phyloP scores from a whole-genome alignment of 1,284 basidiomycete species.

The Cronartium ribicola region DNA sequence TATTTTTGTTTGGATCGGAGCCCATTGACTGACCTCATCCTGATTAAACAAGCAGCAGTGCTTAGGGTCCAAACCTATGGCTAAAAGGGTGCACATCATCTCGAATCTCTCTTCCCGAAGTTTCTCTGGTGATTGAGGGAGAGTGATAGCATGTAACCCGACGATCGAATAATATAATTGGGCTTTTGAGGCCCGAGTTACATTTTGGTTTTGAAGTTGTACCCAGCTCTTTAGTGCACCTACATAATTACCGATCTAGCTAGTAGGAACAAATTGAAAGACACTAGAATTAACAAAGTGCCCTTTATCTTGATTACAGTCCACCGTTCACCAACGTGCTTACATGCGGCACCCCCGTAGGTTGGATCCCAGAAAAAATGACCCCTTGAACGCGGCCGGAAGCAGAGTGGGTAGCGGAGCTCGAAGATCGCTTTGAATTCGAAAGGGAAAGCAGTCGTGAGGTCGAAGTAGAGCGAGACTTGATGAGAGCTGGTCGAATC shows the following conservation, averaged over 20 bases:
- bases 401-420: not conserved
- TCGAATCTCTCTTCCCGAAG: conserved; percentile 65
- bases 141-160: conserved; percentile 83
- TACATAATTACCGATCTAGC: conserved; percentile 51
- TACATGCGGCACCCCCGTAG: conserved; percentile 80
- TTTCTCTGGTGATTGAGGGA: conserved; percentile 73
- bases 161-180: conserved; percentile 75
- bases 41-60: conserved; percentile 78
- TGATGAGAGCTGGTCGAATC: no score
- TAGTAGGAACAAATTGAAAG: not conserved
- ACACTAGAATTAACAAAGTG: not conserved
- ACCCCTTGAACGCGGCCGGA: conserved; percentile 46
- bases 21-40: conserved; percentile 64
- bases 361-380: conserved; percentile 76
- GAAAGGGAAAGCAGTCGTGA: no score
- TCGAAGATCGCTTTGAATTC: not conserved
- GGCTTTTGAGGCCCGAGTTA: not conserved
- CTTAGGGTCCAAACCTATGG: conserved; percentile 76
- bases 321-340: not conserved
- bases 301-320: no score
- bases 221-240: conserved; percentile 51
- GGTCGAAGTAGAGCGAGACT: no score
- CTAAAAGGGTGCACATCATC: conserved; percentile 76
- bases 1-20: not conserved
- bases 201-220: conserved; percentile 46